A percentile compares a stretch with the other conserved stretches of the same genome.
Conservation (phyloP, 306 rosid genomes). For the Rosa chinensis region DNA sequence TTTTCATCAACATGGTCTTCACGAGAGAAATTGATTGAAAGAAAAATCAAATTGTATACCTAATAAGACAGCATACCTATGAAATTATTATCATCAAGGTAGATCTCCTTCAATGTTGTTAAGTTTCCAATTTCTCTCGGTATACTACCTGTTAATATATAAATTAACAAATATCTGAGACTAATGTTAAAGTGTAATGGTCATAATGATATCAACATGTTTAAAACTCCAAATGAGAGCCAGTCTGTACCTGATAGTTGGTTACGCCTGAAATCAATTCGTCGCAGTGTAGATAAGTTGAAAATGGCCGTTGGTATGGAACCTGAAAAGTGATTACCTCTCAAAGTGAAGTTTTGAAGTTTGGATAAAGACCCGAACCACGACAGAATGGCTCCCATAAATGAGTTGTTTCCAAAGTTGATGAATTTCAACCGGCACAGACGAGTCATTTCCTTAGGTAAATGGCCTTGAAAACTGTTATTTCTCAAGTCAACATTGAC, state of each 20-base stretch:
- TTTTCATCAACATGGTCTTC: too few relatives aligned
- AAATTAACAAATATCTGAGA: too few relatives aligned
- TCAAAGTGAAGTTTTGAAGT: background rate
- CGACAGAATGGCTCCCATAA: slow-evolving; percentile 18
- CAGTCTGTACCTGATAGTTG: slow-evolving; percentile 11
- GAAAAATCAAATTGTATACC: too few relatives aligned
- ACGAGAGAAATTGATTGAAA: too few relatives aligned
- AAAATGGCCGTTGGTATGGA: slow-evolving; percentile 9
- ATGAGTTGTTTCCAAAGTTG: slow-evolving; percentile 1
- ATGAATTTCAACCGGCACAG: slow-evolving; percentile 10
- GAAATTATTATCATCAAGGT: too few relatives aligned
- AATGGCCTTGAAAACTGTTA: slow-evolving; percentile 7
- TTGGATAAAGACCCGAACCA: slow-evolving; percentile 13
- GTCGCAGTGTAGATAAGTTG: slow-evolving; percentile 17
- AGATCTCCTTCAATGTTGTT: too few relatives aligned
- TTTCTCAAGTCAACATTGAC: slow-evolving; percentile 4
- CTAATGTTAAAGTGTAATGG: too few relatives aligned
- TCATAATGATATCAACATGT: too few relatives aligned
- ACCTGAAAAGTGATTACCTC: slow-evolving; percentile 8
- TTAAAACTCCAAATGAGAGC: too few relatives aligned
- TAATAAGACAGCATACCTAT: too few relatives aligned
- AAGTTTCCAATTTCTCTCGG: too few relatives aligned
- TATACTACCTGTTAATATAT: too few relatives aligned
- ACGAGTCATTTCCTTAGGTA: background rate
- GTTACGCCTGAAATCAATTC: slow-evolving; percentile 10